These are phyloP conservation scores for Phaeosphaeriaceae sp. DNA, from an alignment of 2,329 filamentous ascomycete species.

Conservation along the genomic window DNA sequence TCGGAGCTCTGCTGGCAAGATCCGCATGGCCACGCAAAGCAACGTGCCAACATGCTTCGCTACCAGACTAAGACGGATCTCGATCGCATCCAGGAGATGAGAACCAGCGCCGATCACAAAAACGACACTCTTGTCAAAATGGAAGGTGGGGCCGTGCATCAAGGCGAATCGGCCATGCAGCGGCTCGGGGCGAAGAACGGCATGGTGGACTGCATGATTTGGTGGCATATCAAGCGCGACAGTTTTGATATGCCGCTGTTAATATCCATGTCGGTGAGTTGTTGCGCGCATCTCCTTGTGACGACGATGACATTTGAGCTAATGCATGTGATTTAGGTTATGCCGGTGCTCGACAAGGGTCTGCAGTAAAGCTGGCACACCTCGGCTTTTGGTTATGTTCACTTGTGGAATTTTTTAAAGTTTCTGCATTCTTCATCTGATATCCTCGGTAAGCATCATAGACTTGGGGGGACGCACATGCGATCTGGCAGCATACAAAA, in stretches of 20 bases:
- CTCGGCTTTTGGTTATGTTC: neutral
- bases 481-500: neutral
- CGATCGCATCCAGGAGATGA: constrained; percentile 35
- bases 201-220: constrained; percentile 93
- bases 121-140: constrained; percentile 37
- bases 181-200: constrained; percentile 81
- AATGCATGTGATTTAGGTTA: constrained; percentile 29
- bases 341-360: constrained; percentile 31
- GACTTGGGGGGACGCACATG: neutral
- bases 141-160: constrained; percentile 38
- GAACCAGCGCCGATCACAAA: constrained; percentile 28
- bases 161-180: constrained; percentile 80
- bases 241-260: constrained; percentile 99
- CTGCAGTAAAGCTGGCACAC: constrained; percentile 15
- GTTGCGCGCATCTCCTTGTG: neutral
- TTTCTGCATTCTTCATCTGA: neutral
- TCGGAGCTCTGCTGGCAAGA: constrained; percentile 91
- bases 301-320: constrained; percentile 6
- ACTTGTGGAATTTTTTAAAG: neutral
- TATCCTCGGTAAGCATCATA: neutral
- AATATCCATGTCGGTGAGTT: constrained; percentile 95
- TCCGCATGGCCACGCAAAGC: constrained; percentile 82
- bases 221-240: constrained; percentile 96
- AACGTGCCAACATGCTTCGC: constrained; percentile 85
- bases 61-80: constrained; percentile 67